These are phyloP conservation scores for Solanum gracilifrons DNA, from an alignment of 257 asterid genomes.

Conservation along the genomic window DNA sequence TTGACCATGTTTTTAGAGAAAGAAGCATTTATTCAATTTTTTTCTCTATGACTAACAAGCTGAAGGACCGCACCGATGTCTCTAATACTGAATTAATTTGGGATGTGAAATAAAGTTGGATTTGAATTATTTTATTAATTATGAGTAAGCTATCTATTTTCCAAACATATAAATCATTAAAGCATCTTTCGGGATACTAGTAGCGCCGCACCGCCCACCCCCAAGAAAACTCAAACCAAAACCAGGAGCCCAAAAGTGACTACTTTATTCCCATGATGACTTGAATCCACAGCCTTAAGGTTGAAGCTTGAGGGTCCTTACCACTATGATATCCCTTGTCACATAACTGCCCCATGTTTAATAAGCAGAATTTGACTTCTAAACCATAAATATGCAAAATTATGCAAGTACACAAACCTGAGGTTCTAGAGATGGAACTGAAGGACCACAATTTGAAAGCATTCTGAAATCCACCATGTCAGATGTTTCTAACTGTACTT, in stretches of 20 bases:
- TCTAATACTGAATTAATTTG: not conserved
- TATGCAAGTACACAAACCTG: slow-evolving; percentile 49
- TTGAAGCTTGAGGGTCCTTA: not conserved
- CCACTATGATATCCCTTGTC: not conserved
- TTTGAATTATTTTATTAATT: not conserved
- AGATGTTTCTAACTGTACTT: slow-evolving; percentile 33
- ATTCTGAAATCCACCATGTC: slow-evolving; percentile 25
- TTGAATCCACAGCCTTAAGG: not conserved
- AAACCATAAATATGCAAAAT: not conserved
- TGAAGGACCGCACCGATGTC: not conserved
- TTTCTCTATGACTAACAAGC: not conserved
- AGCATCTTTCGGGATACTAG: not conserved
- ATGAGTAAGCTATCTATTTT: not conserved
- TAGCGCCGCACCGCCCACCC: not conserved
- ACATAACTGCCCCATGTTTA: not conserved
- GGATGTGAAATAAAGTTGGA: not conserved
- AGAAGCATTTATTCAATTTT: not conserved
- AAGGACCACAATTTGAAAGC: slow-evolving; percentile 33
- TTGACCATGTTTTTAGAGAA: not conserved
- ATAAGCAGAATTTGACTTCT: not conserved
- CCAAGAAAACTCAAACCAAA: not conserved
- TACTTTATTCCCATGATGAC: not conserved
- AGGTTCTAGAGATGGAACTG: slow-evolving; percentile 63
- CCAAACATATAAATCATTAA: not conserved
- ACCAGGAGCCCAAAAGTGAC: not conserved